Percentiles rank a stretch among this genome's conserved stretches.
Evolutionary conservation across 345 rosid genomes (phyloP).

Genomic region (Salix purpurea): DNA sequence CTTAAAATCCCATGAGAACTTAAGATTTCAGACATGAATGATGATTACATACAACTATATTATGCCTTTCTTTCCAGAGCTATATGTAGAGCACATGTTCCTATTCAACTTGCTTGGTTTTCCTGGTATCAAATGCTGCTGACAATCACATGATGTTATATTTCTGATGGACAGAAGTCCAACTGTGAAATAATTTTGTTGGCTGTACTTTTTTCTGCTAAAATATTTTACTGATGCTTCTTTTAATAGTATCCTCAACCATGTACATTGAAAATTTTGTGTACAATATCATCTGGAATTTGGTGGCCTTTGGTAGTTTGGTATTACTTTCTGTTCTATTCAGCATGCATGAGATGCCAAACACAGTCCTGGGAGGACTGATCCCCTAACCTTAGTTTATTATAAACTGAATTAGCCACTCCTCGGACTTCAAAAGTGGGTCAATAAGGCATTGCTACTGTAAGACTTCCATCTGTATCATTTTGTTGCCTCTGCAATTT

Average conservation of each 20-base stretch:
- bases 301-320: background rate
- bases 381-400: background rate
- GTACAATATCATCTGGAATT: background rate
- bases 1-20: background rate
- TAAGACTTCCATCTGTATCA: background rate
- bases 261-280: background rate
- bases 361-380: background rate
- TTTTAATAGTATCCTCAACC: background rate
- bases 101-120: background rate
- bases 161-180: background rate
- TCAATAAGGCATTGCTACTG: background rate
- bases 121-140: background rate
- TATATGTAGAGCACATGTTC: background rate
- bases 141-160: background rate
- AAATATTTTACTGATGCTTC: background rate
- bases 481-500: background rate
- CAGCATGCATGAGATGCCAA: background rate
- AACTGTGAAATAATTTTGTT: background rate
- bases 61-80: background rate
- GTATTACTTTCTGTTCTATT: background rate
- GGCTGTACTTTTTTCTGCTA: background rate
- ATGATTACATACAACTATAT: background rate
- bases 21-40: background rate
- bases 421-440: background rate
- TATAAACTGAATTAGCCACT: background rate